Base-by-base conservation (phyloP, 306 rosid species). In the Oemleria cerasiformis region DNA sequence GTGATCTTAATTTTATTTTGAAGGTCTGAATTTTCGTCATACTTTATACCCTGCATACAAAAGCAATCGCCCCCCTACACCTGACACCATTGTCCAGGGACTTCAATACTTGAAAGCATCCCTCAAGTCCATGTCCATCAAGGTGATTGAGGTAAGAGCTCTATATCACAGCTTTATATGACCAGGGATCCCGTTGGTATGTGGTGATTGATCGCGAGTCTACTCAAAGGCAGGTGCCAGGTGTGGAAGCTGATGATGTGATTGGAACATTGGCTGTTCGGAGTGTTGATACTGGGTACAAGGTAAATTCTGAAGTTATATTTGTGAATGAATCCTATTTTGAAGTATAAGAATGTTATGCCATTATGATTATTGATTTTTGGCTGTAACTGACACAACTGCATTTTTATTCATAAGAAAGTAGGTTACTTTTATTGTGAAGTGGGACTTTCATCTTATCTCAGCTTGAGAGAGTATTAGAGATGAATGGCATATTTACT, bases 201-300 rank as follows among this genome's bases (percentile, higher is more conserved):
- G 34, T 55, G 66, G n/a, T 70, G 72, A 54, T 41, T 78, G 74
- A 68, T 76, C 59, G 40, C 64, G 63, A 77, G 58, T 61, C 67
- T 70, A 75, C 77, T 79, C 42, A 63, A 79, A 74, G 67, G 65
- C 87, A 90, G 97, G 98, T 94, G 67, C 95, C 97, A 19, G 97
- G 98, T 67, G 97, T 94, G 71, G 98, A 94, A 82, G 98, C 98
- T 60, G 98, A 94, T 80, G 96, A 94, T 85, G 98, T 94, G 76
- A 91, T 94, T 75, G 97, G 97, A 81, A 94, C 98, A 34, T 88
- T 94, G 84, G 94, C 98, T 56, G 68, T 81, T 55, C 84, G 91
- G 75, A 94, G 94, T 71, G 91, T 89, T 71, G 84, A 86, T 83
- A 86, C 84, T 65, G 96, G 98, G 71, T 91, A 88, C 85, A 94